Conservation (phyloP, 345 rosid species). For the Gossypium longicalyx region DNA sequence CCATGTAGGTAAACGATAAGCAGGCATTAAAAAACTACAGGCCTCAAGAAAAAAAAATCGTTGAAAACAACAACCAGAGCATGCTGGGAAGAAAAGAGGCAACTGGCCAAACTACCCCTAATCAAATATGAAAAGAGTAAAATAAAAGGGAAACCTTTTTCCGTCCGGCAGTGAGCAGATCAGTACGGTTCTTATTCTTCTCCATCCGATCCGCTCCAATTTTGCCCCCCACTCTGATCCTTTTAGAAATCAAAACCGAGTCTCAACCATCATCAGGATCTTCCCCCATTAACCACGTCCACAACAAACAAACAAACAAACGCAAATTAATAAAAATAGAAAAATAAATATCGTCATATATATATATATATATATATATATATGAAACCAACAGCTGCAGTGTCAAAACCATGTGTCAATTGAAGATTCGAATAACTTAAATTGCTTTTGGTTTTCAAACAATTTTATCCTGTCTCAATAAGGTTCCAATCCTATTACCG, state of each 20-base stretch:
- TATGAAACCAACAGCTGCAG: not conserved
- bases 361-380: not conserved
- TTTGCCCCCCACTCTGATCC: constrained; percentile 23
- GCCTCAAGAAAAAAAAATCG: not conserved
- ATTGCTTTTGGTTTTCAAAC: not conserved
- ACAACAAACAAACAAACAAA: not conserved
- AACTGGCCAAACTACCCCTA: not conserved
- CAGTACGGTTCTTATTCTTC: constrained; percentile 81
- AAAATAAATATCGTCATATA: not conserved
- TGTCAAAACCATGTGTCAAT: not conserved
- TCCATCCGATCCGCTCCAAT: constrained; percentile 62
- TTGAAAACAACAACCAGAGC: not conserved
- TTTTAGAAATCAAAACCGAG: constrained; percentile 26
- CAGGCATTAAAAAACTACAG: not conserved
- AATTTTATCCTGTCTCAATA: not conserved
- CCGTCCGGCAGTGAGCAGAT: constrained; percentile 92
- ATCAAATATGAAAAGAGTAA: not conserved
- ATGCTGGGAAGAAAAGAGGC: not conserved
- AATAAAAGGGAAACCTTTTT: constrained; percentile 51
- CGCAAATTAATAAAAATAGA: not conserved
- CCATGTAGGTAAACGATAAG: not conserved
- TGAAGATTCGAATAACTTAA: not conserved
- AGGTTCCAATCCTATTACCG: not conserved
- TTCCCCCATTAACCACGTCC: constrained; percentile 15
- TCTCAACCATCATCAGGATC: constrained; percentile 34